Percentiles rank a stretch among this genome's conserved stretches.
Evolutionary conservation across 768 basidiomycete species (phyloP).

Genomic region (Cyclocybe aegerita): DNA sequence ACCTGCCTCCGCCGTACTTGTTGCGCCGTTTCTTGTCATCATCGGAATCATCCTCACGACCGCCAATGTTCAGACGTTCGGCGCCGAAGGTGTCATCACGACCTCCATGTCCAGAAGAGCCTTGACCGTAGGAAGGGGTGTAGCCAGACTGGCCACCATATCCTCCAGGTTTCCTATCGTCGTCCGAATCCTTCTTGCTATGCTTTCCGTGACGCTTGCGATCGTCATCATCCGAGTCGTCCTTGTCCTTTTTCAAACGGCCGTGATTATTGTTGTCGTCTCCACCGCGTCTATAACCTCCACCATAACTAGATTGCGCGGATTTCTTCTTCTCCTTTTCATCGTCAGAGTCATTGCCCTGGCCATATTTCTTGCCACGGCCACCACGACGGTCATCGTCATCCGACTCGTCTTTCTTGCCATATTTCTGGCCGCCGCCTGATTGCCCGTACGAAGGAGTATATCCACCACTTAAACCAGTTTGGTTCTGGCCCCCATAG

Average conservation of each 20-base stretch:
- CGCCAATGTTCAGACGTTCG: conserved; percentile 43
- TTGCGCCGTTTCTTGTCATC: conserved; percentile 19
- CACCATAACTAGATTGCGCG: neutral
- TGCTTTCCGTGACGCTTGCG: neutral
- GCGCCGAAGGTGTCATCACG: conserved; percentile 50
- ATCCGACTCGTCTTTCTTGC: conserved; percentile 3
- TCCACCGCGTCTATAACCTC: conserved; percentile 1
- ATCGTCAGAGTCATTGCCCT: neutral
- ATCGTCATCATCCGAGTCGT: conserved; percentile 10
- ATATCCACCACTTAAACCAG: too few relatives aligned
- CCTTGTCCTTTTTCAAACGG: neutral
- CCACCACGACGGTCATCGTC: conserved; percentile 1
- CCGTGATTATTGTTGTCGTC: conserved; percentile 7
- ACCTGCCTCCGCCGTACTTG: neutral
- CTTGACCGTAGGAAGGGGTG: conserved; percentile 21
- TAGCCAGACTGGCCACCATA: conserved; percentile 15
- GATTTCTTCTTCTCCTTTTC: neutral
- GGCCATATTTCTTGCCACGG: neutral
- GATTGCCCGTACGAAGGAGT: too few relatives aligned
- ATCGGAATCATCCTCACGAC: conserved; percentile 25
- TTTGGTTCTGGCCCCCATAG: neutral
- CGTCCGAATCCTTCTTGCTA: neutral
- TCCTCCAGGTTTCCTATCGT: neutral
- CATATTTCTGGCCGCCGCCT: conserved; percentile 8
- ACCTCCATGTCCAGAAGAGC: conserved; percentile 13